Percentiles rank a stretch among this genome's conserved stretches.
phyloP scores from a whole-genome alignment of 1,284 basidiomycete species.

The Microbotryum saponariae region DNA sequence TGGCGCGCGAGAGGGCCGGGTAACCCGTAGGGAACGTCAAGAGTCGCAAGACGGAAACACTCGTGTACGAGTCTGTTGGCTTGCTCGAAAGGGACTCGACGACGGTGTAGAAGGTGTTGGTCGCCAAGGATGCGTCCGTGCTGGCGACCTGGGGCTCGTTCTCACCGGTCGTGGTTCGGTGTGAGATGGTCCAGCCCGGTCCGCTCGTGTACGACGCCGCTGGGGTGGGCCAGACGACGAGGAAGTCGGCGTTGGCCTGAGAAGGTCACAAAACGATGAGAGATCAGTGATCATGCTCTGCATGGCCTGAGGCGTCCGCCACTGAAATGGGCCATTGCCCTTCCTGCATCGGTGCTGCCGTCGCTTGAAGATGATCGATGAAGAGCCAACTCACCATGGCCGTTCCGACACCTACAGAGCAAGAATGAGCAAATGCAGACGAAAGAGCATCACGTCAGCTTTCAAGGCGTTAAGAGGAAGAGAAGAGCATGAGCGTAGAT shows the following conservation, averaged over 20 bases:
- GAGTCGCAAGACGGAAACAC: constrained; percentile 13
- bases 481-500: background rate
- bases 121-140: background rate
- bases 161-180: constrained; percentile 6
- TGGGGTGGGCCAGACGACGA: constrained; percentile 23
- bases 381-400: constrained; percentile 1
- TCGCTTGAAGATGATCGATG: too few relatives aligned
- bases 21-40: constrained; percentile 5
- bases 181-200: constrained; percentile 18
- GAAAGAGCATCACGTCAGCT: background rate
- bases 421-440: background rate
- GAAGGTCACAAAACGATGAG: constrained; percentile 1
- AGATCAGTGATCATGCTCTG: background rate
- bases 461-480: too few relatives aligned
- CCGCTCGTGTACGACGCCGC: background rate
- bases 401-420: constrained; percentile 3
- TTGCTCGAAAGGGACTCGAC: constrained; percentile 15
- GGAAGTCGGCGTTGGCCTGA: constrained; percentile 22
- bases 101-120: constrained; percentile 13
- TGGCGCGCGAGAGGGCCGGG: constrained; percentile 6
- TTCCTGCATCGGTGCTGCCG: too few relatives aligned
- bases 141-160: constrained; percentile 13
- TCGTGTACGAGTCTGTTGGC: constrained; percentile 8
- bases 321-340: too few relatives aligned
- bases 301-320: background rate